Evolutionary conservation across 169 alveolate genomes (phyloP).

Genomic region (Ichthyophthirius multifiliis): DNA sequence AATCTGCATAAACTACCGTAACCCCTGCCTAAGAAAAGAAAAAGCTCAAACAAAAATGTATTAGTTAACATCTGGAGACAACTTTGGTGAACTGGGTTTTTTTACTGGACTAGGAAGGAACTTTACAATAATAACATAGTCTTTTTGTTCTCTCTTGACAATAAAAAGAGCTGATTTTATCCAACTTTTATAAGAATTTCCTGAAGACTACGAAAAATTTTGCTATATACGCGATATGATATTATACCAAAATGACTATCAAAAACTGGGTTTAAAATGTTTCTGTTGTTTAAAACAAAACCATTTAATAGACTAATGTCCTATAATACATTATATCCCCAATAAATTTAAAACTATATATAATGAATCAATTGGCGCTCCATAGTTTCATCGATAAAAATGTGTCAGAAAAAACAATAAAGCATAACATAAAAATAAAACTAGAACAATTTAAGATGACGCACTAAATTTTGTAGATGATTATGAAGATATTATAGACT

Average conservation of each 20-base stretch:
- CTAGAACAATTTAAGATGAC: too few species aligned
- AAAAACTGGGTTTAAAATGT: background rate
- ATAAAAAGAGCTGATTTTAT: constrained; percentile 18
- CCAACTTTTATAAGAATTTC: constrained; percentile 27
- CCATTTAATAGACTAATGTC: constrained; percentile 23
- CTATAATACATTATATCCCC: constrained; percentile 19
- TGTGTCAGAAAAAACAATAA: too few species aligned
- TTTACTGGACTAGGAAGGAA: constrained; percentile 18
- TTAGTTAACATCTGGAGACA: background rate
- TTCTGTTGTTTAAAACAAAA: constrained; percentile 6
- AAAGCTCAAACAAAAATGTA: background rate
- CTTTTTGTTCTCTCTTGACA: background rate
- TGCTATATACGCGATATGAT: constrained; percentile 18
- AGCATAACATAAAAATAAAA: too few species aligned
- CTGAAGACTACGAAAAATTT: constrained; percentile 41
- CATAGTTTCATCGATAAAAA: too few species aligned
- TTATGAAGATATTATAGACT: too few species aligned
- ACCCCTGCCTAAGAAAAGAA: background rate
- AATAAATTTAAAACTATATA: constrained; percentile 1
- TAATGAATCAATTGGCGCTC: background rate
- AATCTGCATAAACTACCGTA: constrained; percentile 7
- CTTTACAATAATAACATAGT: constrained; percentile 10
- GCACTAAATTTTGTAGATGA: too few species aligned
- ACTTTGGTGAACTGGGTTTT: constrained; percentile 19
- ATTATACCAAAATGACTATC: background rate